Conservation (phyloP, 176 grass and related monocot genomes). For the Zizania latifolia region DNA sequence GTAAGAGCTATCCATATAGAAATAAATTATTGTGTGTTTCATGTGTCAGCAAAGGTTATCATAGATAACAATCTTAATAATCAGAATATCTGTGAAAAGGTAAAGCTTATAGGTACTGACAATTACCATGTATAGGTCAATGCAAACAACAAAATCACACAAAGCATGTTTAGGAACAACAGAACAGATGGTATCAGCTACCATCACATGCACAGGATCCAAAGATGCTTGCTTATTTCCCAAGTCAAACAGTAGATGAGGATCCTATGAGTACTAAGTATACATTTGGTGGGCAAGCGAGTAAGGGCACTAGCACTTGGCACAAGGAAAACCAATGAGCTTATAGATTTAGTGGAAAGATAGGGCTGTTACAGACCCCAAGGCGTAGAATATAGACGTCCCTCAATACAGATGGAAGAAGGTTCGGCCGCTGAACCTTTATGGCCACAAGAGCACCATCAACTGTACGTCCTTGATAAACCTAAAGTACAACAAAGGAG, state of each 20-base stretch:
- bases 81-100: neutral
- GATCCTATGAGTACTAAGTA: neutral
- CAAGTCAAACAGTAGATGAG: neutral
- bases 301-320: neutral
- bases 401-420: constrained; percentile 72
- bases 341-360: neutral
- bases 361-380: constrained; percentile 47
- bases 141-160: constrained; percentile 9
- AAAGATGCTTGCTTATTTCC: neutral
- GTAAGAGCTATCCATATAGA: neutral
- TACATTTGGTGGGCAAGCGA: neutral
- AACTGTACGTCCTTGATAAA: constrained; percentile 72
- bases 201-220: neutral
- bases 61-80: neutral
- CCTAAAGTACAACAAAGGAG: constrained; percentile 38
- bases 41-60: neutral
- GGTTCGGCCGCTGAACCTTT: constrained; percentile 83
- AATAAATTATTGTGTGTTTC: constrained; percentile 1
- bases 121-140: neutral
- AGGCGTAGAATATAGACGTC: constrained; percentile 91
- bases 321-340: neutral
- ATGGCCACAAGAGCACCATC: constrained; percentile 79
- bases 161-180: neutral
- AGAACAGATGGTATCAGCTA: neutral
- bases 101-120: neutral